Conservation (phyloP, 108 stramenopile species). For the Stephanodiscus minutulus region DNA sequence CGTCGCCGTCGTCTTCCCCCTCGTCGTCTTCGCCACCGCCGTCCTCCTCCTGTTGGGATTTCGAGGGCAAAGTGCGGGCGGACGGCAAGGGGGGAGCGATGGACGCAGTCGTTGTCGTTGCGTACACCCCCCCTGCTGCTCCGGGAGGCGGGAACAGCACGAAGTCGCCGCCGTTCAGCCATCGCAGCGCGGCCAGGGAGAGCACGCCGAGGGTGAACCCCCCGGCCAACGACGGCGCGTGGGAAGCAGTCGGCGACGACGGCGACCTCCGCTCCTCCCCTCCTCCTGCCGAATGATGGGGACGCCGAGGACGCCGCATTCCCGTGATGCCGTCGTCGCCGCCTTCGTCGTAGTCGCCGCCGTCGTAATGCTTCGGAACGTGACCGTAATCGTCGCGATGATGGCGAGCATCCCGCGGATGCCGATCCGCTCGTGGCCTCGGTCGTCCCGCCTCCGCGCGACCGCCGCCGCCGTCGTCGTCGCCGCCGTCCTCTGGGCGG, state of each 20-base stretch:
- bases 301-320: not conserved
- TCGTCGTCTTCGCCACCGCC: constrained; percentile 27
- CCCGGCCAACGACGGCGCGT: constrained; percentile 23
- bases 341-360: not conserved
- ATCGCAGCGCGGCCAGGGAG: constrained; percentile 68
- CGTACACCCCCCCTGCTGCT: not conserved
- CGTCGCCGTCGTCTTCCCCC: constrained; percentile 12
- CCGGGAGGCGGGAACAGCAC: constrained; percentile 67
- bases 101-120: not conserved
- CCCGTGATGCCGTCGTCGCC: not conserved
- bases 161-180: constrained; percentile 89
- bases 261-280: not conserved
- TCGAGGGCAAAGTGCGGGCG: not conserved
- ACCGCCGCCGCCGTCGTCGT: not conserved
- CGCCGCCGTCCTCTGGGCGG: not conserved
- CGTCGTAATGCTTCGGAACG: not conserved
- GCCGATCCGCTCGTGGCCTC: too few relatives aligned
- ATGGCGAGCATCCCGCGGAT: too few relatives aligned
- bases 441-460: not conserved
- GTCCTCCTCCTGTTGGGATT: not conserved
- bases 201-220: constrained; percentile 43
- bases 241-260: not conserved
- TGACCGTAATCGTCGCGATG: too few relatives aligned
- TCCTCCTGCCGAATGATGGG: not conserved
- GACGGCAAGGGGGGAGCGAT: too few relatives aligned